Conservation (phyloP, 306 rosid species). For the Myrica gale region DNA sequence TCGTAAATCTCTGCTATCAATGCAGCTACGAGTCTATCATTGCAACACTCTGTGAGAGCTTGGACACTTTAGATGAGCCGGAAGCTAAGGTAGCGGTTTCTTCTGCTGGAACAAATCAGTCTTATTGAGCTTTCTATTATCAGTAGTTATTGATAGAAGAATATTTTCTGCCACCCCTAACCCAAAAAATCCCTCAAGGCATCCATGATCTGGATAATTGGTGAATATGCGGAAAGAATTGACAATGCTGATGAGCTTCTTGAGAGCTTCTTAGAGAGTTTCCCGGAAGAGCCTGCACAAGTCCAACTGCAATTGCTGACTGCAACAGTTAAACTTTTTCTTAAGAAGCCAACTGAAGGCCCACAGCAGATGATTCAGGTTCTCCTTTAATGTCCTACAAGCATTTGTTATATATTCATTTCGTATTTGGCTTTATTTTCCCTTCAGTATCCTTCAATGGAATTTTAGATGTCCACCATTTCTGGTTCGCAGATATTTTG, state of each 20-base stretch:
- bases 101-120: conserved; percentile 19
- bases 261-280: conserved; percentile 95
- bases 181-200: conserved; percentile 41
- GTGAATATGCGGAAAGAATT: conserved; percentile 98
- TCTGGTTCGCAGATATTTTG: background rate
- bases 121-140: conserved; percentile 1
- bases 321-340: conserved; percentile 97
- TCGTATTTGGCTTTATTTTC: background rate
- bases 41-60: conserved; percentile 97
- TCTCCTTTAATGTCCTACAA: conserved; percentile 17
- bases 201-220: conserved; percentile 99
- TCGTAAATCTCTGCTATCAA: conserved; percentile 22
- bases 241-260: conserved; percentile 99
- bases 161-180: background rate
- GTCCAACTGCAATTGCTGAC: conserved; percentile 96
- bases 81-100: conserved; percentile 84
- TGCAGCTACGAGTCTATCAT: conserved; percentile 94
- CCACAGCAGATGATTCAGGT: conserved; percentile 99
- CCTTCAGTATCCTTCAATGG: conserved; percentile 2
- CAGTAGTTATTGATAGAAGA: conserved; percentile 4
- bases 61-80: conserved; percentile 96
- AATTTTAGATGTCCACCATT: background rate
- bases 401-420: conserved; percentile 23
- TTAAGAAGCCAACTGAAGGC: conserved; percentile 98
- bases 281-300: conserved; percentile 96